Conservation (phyloP, 192 early-diverging fungal species). For the Paraglomus brasilianum region DNA sequence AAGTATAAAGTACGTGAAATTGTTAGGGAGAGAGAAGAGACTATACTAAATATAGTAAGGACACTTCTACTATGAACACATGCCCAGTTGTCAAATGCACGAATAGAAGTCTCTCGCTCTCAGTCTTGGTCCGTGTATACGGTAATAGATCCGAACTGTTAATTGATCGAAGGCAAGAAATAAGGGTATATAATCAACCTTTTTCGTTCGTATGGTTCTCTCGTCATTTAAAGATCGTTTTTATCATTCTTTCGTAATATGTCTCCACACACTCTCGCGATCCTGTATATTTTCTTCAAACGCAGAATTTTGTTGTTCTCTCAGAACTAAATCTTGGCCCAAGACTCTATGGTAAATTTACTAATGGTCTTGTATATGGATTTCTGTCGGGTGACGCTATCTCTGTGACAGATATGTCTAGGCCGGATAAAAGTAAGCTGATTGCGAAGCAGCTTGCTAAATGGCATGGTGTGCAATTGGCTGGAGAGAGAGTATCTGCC, state of each 20-base stretch:
- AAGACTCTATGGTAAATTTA: constrained; percentile 79
- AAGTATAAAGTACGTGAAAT: constrained; percentile 29
- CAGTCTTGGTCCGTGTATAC: constrained; percentile 85
- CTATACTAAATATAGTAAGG: not conserved
- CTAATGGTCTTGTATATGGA: constrained; percentile 93
- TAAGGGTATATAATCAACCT: constrained; percentile 61
- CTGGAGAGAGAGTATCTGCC: constrained; percentile 42
- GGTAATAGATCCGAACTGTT: constrained; percentile 84
- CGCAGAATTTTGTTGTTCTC: constrained; percentile 78
- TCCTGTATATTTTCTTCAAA: not conserved
- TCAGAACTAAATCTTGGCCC: constrained; percentile 70
- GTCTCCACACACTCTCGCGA: constrained; percentile 1
- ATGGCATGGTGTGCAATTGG: constrained; percentile 66
- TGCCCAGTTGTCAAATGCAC: constrained; percentile 65
- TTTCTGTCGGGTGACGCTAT: constrained; percentile 75
- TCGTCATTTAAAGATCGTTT: too few relatives aligned
- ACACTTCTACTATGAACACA: not conserved
- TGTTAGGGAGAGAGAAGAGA: not conserved
- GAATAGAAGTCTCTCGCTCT: constrained; percentile 52
- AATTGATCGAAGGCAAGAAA: constrained; percentile 86
- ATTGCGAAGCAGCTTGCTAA: constrained; percentile 75
- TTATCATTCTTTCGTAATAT: not conserved
- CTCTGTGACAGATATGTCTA: constrained; percentile 72
- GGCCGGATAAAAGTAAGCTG: constrained; percentile 66
- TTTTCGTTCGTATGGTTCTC: not conserved